A percentile compares a stretch with the other conserved stretches of the same genome.
Conservation (phyloP, 2,329 filamentous ascomycete genomes). For the Cladophialophora yegresii region DNA sequence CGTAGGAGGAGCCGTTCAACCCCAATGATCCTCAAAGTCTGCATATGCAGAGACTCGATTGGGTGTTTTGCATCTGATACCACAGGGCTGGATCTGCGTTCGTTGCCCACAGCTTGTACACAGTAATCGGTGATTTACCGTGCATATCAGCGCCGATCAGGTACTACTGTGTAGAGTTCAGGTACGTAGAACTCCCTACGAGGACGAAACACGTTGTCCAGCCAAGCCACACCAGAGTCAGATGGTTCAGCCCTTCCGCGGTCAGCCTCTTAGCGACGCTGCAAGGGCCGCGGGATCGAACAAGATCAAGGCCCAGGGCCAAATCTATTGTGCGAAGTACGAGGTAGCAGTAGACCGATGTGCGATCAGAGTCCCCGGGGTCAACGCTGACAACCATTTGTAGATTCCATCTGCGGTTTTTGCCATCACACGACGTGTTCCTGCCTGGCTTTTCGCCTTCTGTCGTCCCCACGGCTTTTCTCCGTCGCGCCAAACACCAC, state of each 20-base stretch:
- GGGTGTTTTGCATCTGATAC: neutral
- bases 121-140: constrained; percentile 2
- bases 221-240: neutral
- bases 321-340: too few relatives aligned
- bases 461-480: neutral
- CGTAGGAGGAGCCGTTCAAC: neutral
- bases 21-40: neutral
- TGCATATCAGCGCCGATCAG: neutral
- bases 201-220: neutral
- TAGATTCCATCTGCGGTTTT: neutral
- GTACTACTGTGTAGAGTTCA: too few relatives aligned
- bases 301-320: too few relatives aligned
- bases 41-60: neutral
- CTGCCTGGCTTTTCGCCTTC: too few relatives aligned
- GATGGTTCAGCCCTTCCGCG: neutral
- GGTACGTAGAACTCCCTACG: too few relatives aligned
- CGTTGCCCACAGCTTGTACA: neutral
- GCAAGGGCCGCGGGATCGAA: neutral
- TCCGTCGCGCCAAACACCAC: neutral
- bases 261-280: neutral
- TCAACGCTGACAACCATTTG: neutral
- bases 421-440: neutral
- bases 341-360: too few relatives aligned
- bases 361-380: neutral
- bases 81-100: neutral